Evolutionary conservation across 768 basidiomycete species (phyloP), one percentile per base, ranked within the genome.

Genomic region (Inosperma sp.): DNA sequence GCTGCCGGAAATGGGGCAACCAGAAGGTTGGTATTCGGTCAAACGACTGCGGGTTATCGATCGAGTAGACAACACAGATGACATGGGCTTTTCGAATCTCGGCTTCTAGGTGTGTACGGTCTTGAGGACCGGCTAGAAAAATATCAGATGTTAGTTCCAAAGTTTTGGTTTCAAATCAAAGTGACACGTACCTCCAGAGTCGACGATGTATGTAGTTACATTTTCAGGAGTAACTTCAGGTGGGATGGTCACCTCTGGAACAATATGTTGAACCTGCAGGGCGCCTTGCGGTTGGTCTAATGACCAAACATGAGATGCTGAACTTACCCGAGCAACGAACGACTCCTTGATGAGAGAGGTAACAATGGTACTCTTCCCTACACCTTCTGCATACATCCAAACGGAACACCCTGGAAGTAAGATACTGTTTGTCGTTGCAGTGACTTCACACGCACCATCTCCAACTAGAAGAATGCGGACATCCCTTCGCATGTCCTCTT

Each of bases 81-180:
- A 96, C 95, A 73, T 99, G 94, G 9, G 95, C 94, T 67, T 96
- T 93, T 45, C 93, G 84, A 52, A 97, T 89, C 77, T 97, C 94
- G 17, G 88, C 84, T 65, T 97, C 91, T 43, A 99, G 83, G 68
- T 95, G 92, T 12, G 78, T 74, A 43, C 86, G 82, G 65, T 97
- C 94, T 54, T 88, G 82, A 14, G 87, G 85, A 26, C 88, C 83
- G 51, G 91, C 94, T 97, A 59, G 31, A 17, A 17, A 9, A 43
- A 33, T 12, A 36, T 31, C 17, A 6, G 9, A 45, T 30, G 33
- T 29, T 3, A 50, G 47, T 27, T 10, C 39, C 30, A 26, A 17
- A 14, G 35, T 19, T 31, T 13, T 33, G 9, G 19, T 23, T 35
- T 16, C 16, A 30, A 22, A 45, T 29, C 5, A 16, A n/a, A 3